phyloP scores from a whole-genome alignment of 2,329 filamentous ascomycete species.

The Fusarium siculi region DNA sequence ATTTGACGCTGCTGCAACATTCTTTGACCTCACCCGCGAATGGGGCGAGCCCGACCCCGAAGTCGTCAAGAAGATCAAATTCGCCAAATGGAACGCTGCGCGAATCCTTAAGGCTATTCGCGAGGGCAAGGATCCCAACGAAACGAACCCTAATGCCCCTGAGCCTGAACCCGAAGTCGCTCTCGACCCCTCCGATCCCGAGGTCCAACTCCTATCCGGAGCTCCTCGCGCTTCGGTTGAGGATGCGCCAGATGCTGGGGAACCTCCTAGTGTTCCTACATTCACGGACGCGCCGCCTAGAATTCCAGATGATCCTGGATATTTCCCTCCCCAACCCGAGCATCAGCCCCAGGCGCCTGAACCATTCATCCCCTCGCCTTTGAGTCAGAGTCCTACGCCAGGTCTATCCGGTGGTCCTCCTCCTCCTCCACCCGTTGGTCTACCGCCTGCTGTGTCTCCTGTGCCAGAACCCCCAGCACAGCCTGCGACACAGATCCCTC shows the following conservation, averaged over 20 bases:
- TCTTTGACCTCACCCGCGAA: conserved; percentile 87
- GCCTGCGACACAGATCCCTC: conserved; percentile 39
- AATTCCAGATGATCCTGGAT: conserved; percentile 45
- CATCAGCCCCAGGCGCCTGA: conserved; percentile 27
- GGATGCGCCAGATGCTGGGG: conserved; percentile 61
- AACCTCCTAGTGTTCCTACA: conserved; percentile 43
- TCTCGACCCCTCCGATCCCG: conserved; percentile 72
- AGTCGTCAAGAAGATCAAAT: conserved; percentile 88
- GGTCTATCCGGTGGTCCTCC: conserved; percentile 36
- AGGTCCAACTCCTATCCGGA: conserved; percentile 62
- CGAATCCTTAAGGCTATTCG: conserved; percentile 92
- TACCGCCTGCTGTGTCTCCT: conserved; percentile 22
- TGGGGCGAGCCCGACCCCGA: conserved; percentile 83
- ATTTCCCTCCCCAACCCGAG: conserved; percentile 47
- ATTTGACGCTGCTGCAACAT: conserved; percentile 90
- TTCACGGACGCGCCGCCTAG: conserved; percentile 42
- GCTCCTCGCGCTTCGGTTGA: conserved; percentile 61
- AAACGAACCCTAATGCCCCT: conserved; percentile 79
- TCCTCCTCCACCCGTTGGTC: conserved; percentile 24
- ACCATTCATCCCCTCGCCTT: conserved; percentile 50
- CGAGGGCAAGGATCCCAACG: conserved; percentile 91
- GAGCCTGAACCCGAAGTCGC: conserved; percentile 56
- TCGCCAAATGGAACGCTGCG: conserved; percentile 93
- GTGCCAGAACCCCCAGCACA: conserved; percentile 24
- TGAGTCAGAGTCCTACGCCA: conserved; percentile 46